A percentile compares a stretch with the other conserved stretches of the same genome.
phyloP scores from a whole-genome alignment of 345 rosid genomes.

The Eucalyptus globulus region DNA sequence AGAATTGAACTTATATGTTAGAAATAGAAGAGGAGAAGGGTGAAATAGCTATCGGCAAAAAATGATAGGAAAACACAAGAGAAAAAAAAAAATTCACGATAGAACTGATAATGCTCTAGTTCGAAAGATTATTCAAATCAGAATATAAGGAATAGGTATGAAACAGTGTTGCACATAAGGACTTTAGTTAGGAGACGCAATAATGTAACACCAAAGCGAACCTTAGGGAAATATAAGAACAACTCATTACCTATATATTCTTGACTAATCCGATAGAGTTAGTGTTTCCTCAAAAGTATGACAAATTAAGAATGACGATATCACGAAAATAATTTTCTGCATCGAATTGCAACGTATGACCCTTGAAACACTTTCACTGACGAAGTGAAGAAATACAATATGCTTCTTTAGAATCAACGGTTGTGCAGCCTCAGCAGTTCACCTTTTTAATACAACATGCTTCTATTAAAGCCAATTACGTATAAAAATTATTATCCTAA shows the following conservation, averaged over 20 bases:
- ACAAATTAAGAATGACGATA: background rate
- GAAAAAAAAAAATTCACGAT: too few species aligned
- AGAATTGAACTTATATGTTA: background rate
- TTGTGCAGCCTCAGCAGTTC: background rate
- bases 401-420: background rate
- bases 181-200: background rate
- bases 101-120: background rate
- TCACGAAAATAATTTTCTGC: background rate
- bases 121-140: background rate
- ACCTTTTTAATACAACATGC: background rate
- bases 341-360: accelerated
- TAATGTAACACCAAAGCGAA: background rate
- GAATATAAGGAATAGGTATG: accelerated
- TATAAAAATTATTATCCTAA: background rate
- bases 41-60: too few species aligned
- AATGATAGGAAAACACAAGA: too few species aligned
- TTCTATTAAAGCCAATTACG: too few species aligned
- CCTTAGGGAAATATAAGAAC: background rate
- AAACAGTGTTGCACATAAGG: too few species aligned
- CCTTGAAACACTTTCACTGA: too few species aligned
- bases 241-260: too few species aligned
- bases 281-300: background rate
- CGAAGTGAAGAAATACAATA: too few species aligned
- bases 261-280: too few species aligned
- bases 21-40: background rate